phyloP scores from a whole-genome alignment of 768 basidiomycete species.

The Mycena alexandri region DNA sequence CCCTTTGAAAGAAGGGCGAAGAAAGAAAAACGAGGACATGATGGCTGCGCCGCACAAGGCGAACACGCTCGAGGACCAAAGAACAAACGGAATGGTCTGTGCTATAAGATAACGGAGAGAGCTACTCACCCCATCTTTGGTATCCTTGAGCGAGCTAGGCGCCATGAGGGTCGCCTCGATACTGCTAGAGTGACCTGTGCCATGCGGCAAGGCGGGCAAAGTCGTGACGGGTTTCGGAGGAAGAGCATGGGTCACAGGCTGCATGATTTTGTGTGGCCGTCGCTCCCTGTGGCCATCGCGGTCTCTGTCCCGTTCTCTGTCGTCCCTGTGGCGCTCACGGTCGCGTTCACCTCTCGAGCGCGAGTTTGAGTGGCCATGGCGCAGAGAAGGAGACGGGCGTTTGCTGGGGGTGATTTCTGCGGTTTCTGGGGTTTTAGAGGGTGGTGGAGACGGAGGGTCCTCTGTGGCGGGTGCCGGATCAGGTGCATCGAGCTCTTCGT shows the following conservation, averaged over 20 bases:
- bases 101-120: not conserved
- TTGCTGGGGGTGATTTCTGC: not conserved
- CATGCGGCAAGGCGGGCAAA: slow-evolving; percentile 24
- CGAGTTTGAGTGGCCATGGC: slow-evolving; percentile 16
- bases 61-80: not conserved
- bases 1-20: not conserved
- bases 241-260: slow-evolving; percentile 34
- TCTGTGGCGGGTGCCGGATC: not conserved
- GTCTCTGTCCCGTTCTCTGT: slow-evolving; percentile 28
- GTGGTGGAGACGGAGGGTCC: slow-evolving; percentile 4
- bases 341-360: slow-evolving; percentile 16
- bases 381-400: slow-evolving; percentile 16
- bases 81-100: not conserved
- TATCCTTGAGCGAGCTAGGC: slow-evolving; percentile 32
- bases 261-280: slow-evolving; percentile 22
- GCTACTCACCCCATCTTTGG: slow-evolving; percentile 26
- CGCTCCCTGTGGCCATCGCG: slow-evolving; percentile 25
- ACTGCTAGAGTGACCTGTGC: slow-evolving; percentile 21
- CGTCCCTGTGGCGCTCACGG: slow-evolving; percentile 24
- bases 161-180: slow-evolving; percentile 38
- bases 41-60: slow-evolving; percentile 17
- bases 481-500: slow-evolving; percentile 26
- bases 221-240: slow-evolving; percentile 34
- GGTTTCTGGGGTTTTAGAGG: slow-evolving; percentile 8
- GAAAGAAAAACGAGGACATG: not conserved